Base-by-base conservation (phyloP, 768 basidiomycete genomes). In the Leucogyrophana mollusca region DNA sequence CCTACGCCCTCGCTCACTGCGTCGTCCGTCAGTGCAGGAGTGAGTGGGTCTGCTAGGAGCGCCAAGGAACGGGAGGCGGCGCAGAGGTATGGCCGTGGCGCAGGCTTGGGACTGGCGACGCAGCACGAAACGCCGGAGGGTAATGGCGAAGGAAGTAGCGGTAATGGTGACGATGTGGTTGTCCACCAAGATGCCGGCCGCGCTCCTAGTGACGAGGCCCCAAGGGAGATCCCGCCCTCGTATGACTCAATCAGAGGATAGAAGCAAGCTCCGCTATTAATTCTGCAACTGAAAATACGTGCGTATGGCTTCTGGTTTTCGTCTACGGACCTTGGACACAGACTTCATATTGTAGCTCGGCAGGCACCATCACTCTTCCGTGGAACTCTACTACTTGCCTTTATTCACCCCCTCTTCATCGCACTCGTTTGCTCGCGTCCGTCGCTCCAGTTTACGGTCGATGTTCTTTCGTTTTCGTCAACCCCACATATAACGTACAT, bases 141-240 rank as follows among this genome's bases (percentile, higher is more conserved):
- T 21, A n/a, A 16, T 21, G 35, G 35, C n/a, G 27, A 30, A 30
- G 27, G 44, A 35, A 36, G 35, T 11, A 1, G 34, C 34, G 8
- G 44, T 36, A 16, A 54, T 25, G 51, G 50, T 18, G 47, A 42
- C 10, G 58, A 53, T 14, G 57, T 63, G 0, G 57, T 63, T 9
- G 61, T 63, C 2, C 62, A 64, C 38, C 53, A 54, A 21, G 62
- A 64, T 33, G 62, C 51, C 0, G 62, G 62, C 4, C 34, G 58
- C 35, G 62, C 60, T 0, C 57, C 57, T 4, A 34, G 27, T 44
- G 57, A 53, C 6, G 55, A 56, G 24, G 52, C 43, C 16, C 62
- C 56, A 3, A 56, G 49, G 20, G 62, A 64, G 45, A 60, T 64
- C 16, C 62, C 62, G 0, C 62, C 62, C 9, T 21, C 62, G 2